Evolutionary conservation across 129 eudicot species (phyloP).

Genomic region (Apium graveolens): DNA sequence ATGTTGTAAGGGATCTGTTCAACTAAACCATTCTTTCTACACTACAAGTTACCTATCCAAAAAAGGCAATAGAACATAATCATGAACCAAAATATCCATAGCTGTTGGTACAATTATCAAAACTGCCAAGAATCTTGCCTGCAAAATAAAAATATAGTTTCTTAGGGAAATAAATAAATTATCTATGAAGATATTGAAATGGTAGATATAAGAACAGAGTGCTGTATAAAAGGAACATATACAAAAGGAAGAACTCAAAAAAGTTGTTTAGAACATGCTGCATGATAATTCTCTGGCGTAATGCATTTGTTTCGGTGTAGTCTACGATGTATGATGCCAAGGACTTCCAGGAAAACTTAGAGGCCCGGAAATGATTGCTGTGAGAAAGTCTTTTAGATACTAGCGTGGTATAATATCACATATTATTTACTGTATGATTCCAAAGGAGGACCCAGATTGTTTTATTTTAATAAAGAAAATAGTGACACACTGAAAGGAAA

Average conservation of each 20-base stretch:
- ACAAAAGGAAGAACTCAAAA: not conserved
- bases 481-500: not conserved
- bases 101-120: constrained; percentile 82
- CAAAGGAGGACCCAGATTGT: not conserved
- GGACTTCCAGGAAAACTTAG: not conserved
- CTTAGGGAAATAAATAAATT: not conserved
- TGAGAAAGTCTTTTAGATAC: not conserved
- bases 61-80: constrained; percentile 94
- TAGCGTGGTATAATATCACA: not conserved
- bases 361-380: not conserved
- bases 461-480: not conserved
- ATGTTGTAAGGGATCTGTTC: not conserved
- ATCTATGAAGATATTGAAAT: not conserved
- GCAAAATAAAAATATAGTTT: constrained; percentile 30
- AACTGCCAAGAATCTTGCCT: constrained; percentile 90
- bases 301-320: not conserved
- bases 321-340: not conserved
- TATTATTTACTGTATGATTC: not conserved
- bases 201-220: not conserved
- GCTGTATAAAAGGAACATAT: not conserved
- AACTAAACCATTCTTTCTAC: constrained; percentile 4
- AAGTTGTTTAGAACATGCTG: not conserved
- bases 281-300: not conserved
- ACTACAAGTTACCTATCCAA: constrained; percentile 69
- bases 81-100: constrained; percentile 89